Evolutionary conservation across 768 basidiomycete genomes (phyloP).

Genomic region (Boletus barrowsii): DNA sequence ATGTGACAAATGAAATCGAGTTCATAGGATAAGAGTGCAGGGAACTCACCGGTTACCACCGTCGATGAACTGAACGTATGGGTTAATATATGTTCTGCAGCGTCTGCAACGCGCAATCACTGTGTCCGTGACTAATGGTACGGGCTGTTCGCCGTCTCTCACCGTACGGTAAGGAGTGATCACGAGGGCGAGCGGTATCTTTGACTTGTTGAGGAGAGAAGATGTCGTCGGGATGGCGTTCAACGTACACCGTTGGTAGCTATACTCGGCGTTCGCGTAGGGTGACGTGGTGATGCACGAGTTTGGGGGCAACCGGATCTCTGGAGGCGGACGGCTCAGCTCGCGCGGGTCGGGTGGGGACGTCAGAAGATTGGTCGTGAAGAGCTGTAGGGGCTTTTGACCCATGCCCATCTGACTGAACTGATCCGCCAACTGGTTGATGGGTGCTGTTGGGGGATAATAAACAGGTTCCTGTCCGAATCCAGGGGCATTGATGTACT

Average conservation of each 20-base stretch:
- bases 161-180: slow-evolving; percentile 88
- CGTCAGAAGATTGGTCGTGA: slow-evolving; percentile 90
- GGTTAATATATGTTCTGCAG: slow-evolving; percentile 96
- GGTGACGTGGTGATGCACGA: slow-evolving; percentile 77
- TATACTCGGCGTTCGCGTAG: slow-evolving; percentile 79
- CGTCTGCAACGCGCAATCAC: slow-evolving; percentile 95
- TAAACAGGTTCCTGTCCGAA: slow-evolving; percentile 43
- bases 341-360: slow-evolving; percentile 90
- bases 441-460: slow-evolving; percentile 36
- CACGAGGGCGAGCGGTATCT: slow-evolving; percentile 85
- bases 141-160: slow-evolving; percentile 77
- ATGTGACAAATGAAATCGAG: slow-evolving; percentile 1
- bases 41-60: slow-evolving; percentile 80
- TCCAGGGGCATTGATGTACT: slow-evolving; percentile 44
- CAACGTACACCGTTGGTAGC: slow-evolving; percentile 88
- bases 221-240: slow-evolving; percentile 92
- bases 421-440: slow-evolving; percentile 74
- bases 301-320: slow-evolving; percentile 84
- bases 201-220: slow-evolving; percentile 82
- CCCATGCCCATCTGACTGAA: slow-evolving; percentile 88
- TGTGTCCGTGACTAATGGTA: slow-evolving; percentile 89
- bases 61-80: slow-evolving; percentile 96
- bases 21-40: background rate
- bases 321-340: slow-evolving; percentile 77
- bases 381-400: slow-evolving; percentile 74